Evolutionary conservation across 805 yeast genomes (phyloP).

Genomic region (Myxozyma mucilagina): DNA sequence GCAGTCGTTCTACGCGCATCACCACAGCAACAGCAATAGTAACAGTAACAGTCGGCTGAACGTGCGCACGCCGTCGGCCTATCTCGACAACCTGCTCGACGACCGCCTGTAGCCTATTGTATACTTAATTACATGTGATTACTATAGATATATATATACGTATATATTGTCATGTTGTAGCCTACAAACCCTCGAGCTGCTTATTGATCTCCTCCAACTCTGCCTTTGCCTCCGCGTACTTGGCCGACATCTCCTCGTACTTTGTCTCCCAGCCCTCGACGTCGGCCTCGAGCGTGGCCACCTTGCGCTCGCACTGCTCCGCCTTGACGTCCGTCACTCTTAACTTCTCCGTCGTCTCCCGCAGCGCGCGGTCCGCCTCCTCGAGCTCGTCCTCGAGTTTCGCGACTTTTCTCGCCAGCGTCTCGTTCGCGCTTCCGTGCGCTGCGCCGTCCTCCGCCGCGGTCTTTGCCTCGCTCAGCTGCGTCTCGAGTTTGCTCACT

Average conservation of each 20-base stretch:
- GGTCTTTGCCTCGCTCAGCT: conserved; percentile 73
- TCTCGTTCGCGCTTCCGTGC: conserved; percentile 85
- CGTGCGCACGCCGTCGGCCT: conserved; percentile 43
- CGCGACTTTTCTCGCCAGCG: conserved; percentile 84
- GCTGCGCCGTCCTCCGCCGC: conserved; percentile 89
- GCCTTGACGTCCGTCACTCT: conserved; percentile 95
- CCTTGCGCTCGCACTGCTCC: conserved; percentile 94
- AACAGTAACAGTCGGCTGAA: conserved; percentile 12
- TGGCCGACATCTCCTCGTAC: conserved; percentile 80
- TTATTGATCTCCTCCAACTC: conserved; percentile 96
- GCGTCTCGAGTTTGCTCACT: conserved; percentile 65
- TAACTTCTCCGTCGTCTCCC: conserved; percentile 86
- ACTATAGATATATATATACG: no score
- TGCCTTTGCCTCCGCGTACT: conserved; percentile 80
- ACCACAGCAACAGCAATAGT: background rate
- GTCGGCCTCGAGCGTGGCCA: conserved; percentile 86
- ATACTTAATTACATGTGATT: no score
- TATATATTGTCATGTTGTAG: no score
- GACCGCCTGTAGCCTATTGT: no score
- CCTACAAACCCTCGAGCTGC: conserved; percentile 72
- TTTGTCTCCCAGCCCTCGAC: conserved; percentile 88
- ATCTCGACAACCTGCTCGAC: conserved; percentile 41
- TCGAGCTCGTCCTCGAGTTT: conserved; percentile 89
- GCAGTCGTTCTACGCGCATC: background rate
- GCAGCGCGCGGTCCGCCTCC: conserved; percentile 83